Evolutionary conservation across 768 basidiomycete genomes (phyloP).

Genomic region (Mycena rosella): DNA sequence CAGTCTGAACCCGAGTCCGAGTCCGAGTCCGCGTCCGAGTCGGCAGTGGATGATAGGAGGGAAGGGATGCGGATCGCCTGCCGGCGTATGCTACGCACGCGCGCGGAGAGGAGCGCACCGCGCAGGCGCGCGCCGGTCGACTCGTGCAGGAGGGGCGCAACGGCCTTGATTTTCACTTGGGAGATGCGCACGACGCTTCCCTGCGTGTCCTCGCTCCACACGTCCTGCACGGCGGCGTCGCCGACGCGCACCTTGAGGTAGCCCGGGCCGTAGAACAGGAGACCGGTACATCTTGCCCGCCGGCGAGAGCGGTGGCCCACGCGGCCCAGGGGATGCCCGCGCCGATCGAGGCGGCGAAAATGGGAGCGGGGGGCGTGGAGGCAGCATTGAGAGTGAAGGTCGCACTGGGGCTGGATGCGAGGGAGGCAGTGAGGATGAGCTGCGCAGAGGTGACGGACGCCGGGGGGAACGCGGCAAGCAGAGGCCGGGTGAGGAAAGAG

Average conservation of each 20-base stretch:
- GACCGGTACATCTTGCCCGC: not conserved
- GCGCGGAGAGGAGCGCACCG: slow-evolving; percentile 28
- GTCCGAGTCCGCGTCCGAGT: not conserved
- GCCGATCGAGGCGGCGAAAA: slow-evolving; percentile 31
- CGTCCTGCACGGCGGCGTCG: not conserved
- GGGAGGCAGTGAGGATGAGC: slow-evolving; percentile 30
- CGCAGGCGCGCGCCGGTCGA: slow-evolving; percentile 28
- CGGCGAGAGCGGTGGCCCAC: slow-evolving; percentile 29
- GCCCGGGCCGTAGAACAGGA: slow-evolving; percentile 32
- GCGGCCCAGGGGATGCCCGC: slow-evolving; percentile 27
- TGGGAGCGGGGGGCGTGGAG: slow-evolving; percentile 13
- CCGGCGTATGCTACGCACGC: slow-evolving; percentile 27
- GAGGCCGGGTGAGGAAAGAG: slow-evolving; percentile 34
- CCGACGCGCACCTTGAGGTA: slow-evolving; percentile 30
- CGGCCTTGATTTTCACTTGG: not conserved
- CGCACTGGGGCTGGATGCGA: not conserved
- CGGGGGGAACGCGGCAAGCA: slow-evolving; percentile 8
- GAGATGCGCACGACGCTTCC: slow-evolving; percentile 23
- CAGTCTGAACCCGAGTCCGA: slow-evolving; percentile 15
- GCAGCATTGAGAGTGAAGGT: slow-evolving; percentile 13
- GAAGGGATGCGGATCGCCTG: slow-evolving; percentile 12
- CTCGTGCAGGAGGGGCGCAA: slow-evolving; percentile 25
- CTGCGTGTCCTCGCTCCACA: slow-evolving; percentile 20
- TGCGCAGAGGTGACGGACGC: slow-evolving; percentile 21
- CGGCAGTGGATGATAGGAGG: slow-evolving; percentile 4